Conservation (phyloP, 345 rosid genomes). For the Chamaenerion angustifolium region DNA sequence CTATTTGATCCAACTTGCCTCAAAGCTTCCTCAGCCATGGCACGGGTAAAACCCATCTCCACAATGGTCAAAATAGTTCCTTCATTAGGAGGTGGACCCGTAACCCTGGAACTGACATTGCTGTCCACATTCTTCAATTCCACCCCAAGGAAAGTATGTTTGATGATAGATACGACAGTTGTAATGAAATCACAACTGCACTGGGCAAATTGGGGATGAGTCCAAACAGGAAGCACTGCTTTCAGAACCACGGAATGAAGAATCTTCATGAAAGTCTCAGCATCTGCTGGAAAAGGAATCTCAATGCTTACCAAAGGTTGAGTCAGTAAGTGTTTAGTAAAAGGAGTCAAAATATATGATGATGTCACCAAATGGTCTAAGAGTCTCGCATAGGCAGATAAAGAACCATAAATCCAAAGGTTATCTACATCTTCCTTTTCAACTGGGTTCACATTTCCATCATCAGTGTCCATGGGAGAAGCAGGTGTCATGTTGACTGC, state of each 20-base stretch:
- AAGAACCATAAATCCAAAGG: slow-evolving; percentile 87
- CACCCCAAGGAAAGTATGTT: slow-evolving; percentile 84
- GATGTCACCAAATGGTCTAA: slow-evolving; percentile 95
- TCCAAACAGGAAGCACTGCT: slow-evolving; percentile 87
- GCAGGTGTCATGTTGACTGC: slow-evolving; percentile 50
- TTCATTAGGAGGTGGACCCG: slow-evolving; percentile 90
- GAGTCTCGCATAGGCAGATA: slow-evolving; percentile 78
- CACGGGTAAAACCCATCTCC: slow-evolving; percentile 94
- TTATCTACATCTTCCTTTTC: slow-evolving; percentile 53
- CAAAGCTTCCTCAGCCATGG: slow-evolving; percentile 92
- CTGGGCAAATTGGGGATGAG: slow-evolving; percentile 65
- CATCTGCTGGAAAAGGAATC: slow-evolving; percentile 61
- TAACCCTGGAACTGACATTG: slow-evolving; percentile 40
- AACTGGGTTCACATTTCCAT: slow-evolving; percentile 43
- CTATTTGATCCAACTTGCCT: slow-evolving; percentile 87
- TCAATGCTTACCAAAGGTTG: slow-evolving; percentile 61
- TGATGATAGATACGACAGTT: slow-evolving; percentile 59
- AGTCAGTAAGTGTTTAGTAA: slow-evolving; percentile 67
- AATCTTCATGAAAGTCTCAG: slow-evolving; percentile 82
- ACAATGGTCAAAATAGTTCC: slow-evolving; percentile 69
- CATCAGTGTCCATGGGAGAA: slow-evolving; percentile 93
- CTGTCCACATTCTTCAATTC: slow-evolving; percentile 63
- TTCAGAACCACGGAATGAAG: slow-evolving; percentile 90
- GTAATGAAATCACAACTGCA: slow-evolving; percentile 73
- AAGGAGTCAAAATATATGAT: slow-evolving; percentile 72